A percentile compares a stretch with the other conserved stretches of the same genome.
These are phyloP conservation scores for Nannizziopsis arthrosporioides DNA, from an alignment of 2,329 filamentous ascomycete species.

Conservation along the genomic window DNA sequence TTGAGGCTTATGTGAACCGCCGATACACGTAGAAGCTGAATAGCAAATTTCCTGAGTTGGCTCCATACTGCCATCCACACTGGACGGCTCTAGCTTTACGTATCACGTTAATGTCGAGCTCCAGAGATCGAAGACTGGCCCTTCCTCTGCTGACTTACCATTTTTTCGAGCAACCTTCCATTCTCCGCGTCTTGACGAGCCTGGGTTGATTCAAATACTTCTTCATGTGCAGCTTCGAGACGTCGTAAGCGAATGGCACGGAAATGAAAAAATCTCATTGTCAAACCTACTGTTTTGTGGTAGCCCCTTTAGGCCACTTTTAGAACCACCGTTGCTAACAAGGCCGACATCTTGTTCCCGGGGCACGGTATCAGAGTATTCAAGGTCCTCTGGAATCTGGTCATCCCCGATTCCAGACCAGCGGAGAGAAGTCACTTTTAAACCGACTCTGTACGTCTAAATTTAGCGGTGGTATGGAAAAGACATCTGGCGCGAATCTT, in stretches of 20 bases:
- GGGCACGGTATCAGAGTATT: conserved; percentile 20
- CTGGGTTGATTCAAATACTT: conserved; percentile 19
- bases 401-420: conserved; percentile 21
- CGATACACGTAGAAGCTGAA: conserved; percentile 6
- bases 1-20: conserved; percentile 8
- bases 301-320: neutral
- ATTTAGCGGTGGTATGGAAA: neutral
- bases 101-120: conserved; percentile 9
- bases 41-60: conserved; percentile 20
- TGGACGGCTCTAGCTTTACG: conserved; percentile 17
- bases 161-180: conserved; percentile 22
- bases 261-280: neutral
- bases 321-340: conserved; percentile 3
- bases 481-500: neutral
- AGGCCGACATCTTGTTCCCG: conserved; percentile 23
- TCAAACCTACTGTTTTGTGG: conserved; percentile 1
- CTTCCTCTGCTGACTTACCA: conserved; percentile 21
- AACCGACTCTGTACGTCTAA: conserved; percentile 21
- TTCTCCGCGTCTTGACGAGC: conserved; percentile 19
- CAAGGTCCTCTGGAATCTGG: conserved; percentile 23
- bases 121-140: neutral
- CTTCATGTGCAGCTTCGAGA: neutral
- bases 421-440: conserved; percentile 27
- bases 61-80: conserved; percentile 20
- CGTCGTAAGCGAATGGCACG: neutral